Conservation (phyloP, 495 filamentous ascomycete species). For the Penicillium antarcticum region DNA sequence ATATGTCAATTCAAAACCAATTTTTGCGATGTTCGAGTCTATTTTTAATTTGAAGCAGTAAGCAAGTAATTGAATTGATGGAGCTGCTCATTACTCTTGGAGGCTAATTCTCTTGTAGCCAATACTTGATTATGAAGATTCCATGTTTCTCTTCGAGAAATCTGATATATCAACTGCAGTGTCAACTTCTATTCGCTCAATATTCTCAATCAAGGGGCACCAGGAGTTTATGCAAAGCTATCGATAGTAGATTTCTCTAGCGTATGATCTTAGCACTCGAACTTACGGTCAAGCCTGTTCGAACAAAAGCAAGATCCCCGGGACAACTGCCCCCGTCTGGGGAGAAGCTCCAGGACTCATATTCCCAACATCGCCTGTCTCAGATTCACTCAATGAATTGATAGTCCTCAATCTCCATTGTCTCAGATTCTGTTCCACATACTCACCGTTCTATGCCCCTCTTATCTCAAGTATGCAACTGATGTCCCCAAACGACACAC, state of each 20-base stretch:
- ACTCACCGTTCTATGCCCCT: too few species aligned
- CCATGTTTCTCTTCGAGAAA: background rate
- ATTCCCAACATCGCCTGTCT: background rate
- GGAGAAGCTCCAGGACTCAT: background rate
- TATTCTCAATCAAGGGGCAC: slow-evolving; percentile 4
- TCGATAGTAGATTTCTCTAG: slow-evolving; percentile 3
- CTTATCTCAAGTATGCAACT: too few species aligned
- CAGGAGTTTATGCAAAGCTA: background rate
- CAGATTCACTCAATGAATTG: too few species aligned
- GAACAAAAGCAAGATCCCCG: background rate
- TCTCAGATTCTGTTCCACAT: too few species aligned
- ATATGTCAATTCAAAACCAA: background rate
- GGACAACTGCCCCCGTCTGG: background rate
- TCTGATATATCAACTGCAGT: slow-evolving; percentile 3
- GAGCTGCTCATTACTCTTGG: too few species aligned
- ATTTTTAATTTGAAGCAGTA: too few species aligned
- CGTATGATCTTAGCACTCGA: slow-evolving; percentile 1
- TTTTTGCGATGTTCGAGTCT: too few species aligned
- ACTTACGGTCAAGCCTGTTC: background rate
- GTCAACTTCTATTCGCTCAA: background rate
- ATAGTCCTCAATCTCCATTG: too few species aligned
- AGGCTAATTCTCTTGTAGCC: background rate
- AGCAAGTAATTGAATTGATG: too few species aligned
- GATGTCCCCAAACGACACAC: too few species aligned
- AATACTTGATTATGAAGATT: too few species aligned